Conservation (phyloP, 208 protist species). For the Trypanosoma scelopori region DNA sequence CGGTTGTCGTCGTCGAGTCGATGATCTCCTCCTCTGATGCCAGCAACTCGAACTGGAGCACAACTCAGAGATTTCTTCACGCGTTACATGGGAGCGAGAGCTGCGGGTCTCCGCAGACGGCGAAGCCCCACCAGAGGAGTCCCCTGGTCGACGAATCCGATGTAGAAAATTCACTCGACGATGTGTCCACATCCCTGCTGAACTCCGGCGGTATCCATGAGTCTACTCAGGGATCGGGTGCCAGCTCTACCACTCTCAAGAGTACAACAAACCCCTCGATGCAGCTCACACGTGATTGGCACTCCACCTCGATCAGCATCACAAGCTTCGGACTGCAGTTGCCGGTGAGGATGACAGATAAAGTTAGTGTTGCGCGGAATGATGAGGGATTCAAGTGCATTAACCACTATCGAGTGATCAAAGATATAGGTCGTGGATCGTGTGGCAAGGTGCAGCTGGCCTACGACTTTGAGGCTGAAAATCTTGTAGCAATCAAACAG, state of each 20-base stretch:
- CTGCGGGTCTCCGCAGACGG: too few relatives aligned
- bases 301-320: slow-evolving; percentile 7
- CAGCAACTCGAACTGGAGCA: too few relatives aligned
- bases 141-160: neutral
- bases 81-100: neutral
- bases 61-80: too few relatives aligned
- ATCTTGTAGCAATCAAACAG: slow-evolving; percentile 74
- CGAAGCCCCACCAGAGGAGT: too few relatives aligned
- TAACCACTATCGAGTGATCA: slow-evolving; percentile 76
- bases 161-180: neutral
- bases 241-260: neutral
- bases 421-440: slow-evolving; percentile 67
- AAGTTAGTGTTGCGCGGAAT: slow-evolving; percentile 11
- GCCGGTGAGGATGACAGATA: slow-evolving; percentile 27
- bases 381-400: slow-evolving; percentile 41
- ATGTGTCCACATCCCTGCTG: neutral
- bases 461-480: slow-evolving; percentile 42
- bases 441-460: slow-evolving; percentile 70
- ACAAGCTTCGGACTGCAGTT: neutral
- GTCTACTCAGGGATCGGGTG: neutral
- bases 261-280: neutral
- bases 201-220: neutral
- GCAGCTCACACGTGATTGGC: neutral
- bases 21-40: too few relatives aligned
- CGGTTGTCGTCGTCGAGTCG: neutral